Evolutionary conservation across 2,329 filamentous ascomycete genomes (phyloP), one percentile per base, ranked within the genome.

Genomic region (Colletotrichum aenigma): DNA sequence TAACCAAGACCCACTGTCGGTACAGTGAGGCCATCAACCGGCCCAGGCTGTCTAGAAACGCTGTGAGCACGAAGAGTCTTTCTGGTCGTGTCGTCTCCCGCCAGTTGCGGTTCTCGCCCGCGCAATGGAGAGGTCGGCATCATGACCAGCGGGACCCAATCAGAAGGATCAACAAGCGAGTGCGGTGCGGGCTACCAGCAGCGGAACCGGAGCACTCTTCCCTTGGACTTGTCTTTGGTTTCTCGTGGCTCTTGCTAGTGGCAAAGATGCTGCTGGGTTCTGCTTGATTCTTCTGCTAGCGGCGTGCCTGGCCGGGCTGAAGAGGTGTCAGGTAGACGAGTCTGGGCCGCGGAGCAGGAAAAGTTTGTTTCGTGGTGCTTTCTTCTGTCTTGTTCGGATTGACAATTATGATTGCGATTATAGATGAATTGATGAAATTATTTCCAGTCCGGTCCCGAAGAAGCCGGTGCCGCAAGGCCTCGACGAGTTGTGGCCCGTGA

Each of bases 311-410:
- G 70, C 65, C 64, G 64, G 65, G 58, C 70, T 75, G 65, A 52
- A 58, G 15, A 52, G 43, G n/a, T 72, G 28, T 75, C 73, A 75
- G 21, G 26, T 75, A 68, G 64, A 73, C 15, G n/a, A 30, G 34
- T 28, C 56, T 32, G n/a, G 43, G 48, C 32, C 61, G 24, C 34
- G 18, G 26, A 61, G 30, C 24, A 26, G 24, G 30, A 68, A 75
- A 76, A 76, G 34, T 68, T 60, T 73, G 64, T 76, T 75, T 75
- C n/a, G 64, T 65, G 58, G 60, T 18, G 13, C n/a, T 52, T 65
- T 34, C 26, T 36, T 60, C 56, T 61, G 18, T 68, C 18, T 34
- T 21, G 58, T 56, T 52, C 58, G 28, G 24, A 36, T 16, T 34
- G n/a, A 58, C 16, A 26, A 52, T 58, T 55, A 67, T 26, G 30